A percentile compares a stretch with the other conserved stretches of the same genome.
These are phyloP conservation scores for Pythium volutum DNA, from an alignment of 352 stramenopile genomes.

Conservation along the genomic window DNA sequence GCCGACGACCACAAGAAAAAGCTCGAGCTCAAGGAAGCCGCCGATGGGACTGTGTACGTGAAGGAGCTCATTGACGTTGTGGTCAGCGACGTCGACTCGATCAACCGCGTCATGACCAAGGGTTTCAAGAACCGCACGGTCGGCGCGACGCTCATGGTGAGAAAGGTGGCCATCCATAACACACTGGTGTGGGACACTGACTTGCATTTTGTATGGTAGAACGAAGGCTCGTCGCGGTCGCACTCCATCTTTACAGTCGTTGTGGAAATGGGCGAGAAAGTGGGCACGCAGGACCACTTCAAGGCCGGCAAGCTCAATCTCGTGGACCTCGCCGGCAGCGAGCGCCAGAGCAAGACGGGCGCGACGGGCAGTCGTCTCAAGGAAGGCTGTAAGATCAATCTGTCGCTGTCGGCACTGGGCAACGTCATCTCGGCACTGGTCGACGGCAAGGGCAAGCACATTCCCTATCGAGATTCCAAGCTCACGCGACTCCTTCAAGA, in stretches of 20 bases:
- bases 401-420: constrained; percentile 55
- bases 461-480: constrained; percentile 94
- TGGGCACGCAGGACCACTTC: constrained; percentile 70
- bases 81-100: constrained; percentile 67
- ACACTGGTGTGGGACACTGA: too few species aligned
- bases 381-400: constrained; percentile 57
- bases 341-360: constrained; percentile 92
- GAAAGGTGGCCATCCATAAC: not conserved
- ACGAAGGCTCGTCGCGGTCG: constrained; percentile 77
- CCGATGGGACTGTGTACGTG: constrained; percentile 81
- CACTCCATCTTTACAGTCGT: constrained; percentile 88
- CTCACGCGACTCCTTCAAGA: constrained; percentile 93
- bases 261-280: constrained; percentile 78
- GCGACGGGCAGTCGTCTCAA: constrained; percentile 42
- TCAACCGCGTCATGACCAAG: constrained; percentile 77
- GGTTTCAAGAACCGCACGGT: constrained; percentile 86
- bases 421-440: constrained; percentile 87
- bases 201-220: constrained; percentile 32
- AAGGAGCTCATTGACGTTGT: constrained; percentile 87
- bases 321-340: constrained; percentile 93
- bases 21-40: constrained; percentile 83
- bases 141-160: constrained; percentile 77
- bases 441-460: constrained; percentile 86
- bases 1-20: constrained; percentile 75
- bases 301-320: constrained; percentile 91